These are phyloP conservation scores for Tuber indicum DNA, from an alignment of 495 filamentous ascomycete species.

Conservation along the genomic window DNA sequence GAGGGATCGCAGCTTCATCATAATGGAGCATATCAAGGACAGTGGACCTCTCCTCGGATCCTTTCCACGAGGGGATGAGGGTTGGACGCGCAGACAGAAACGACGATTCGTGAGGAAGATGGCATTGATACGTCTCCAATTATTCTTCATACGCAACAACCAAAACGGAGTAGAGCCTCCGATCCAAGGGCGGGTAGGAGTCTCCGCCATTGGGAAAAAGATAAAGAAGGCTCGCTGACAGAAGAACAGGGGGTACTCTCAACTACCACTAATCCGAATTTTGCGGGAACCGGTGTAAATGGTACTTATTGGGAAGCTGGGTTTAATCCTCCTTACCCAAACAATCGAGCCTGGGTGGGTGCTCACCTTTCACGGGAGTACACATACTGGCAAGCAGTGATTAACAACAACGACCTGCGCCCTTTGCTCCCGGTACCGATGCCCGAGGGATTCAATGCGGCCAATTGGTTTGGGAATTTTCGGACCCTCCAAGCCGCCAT, in stretches of 20 bases:
- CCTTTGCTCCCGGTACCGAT: not conserved
- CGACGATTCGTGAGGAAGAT: conserved; percentile 2
- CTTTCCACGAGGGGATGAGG: not conserved
- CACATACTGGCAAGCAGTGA: not conserved
- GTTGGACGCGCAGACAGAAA: not conserved
- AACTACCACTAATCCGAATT: not conserved
- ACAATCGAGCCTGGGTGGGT: not conserved
- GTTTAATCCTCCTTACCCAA: not conserved
- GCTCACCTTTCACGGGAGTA: not conserved
- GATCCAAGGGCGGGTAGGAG: not conserved
- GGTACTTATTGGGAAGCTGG: not conserved
- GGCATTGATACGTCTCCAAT: conserved; percentile 1
- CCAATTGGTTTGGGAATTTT: not conserved
- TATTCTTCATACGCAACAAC: not conserved
- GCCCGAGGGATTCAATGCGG: not conserved
- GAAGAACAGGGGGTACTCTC: not conserved
- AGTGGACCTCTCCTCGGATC: not conserved
- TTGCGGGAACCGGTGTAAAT: not conserved
- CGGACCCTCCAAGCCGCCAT: not conserved
- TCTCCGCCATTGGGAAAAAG: not conserved
- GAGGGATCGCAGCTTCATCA: not conserved
- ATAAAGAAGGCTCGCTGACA: not conserved
- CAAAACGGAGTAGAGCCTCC: not conserved
- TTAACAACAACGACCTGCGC: not conserved
- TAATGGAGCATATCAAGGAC: not conserved